Evolutionary conservation across 2,329 filamentous ascomycete species (phyloP), one percentile per base, ranked within the genome.

Genomic region (Dryadomyces sulphureus): DNA sequence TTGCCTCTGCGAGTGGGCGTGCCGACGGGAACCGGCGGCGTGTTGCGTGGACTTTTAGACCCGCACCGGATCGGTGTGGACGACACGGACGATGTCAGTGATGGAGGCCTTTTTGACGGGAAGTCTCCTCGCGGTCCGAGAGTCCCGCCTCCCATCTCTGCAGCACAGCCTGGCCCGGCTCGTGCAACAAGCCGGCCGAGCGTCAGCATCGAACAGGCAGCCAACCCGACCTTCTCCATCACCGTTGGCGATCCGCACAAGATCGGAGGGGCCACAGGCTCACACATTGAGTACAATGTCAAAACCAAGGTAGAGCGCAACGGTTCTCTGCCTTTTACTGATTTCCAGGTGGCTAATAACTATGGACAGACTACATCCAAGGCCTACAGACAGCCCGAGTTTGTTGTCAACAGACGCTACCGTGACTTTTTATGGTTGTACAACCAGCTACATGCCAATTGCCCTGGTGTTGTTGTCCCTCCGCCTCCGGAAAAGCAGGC

Each of bases 391-490:
- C 84, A 90, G 57, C 73, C 85, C 45, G 89, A 94, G 58, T 96
- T 98, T 58, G 81, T 87, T 47, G 92, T 98, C 54, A 94, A 88
- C 57, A 77, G 92, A 55, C 79, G 92, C 58, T 98, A 96, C 63
- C 81, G 89, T 49, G 92, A 98, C 65, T 98, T 98, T 62, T 69
- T 98, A 45, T 98, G 92, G 92, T 78, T 98, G 24, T 98, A 98
- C 63, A 95, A 82, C 55, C 87, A 89, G 25, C 71, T 98, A 50
- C 92, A 96, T 60, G 82, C 80, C 50, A 98, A 94, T 62, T 95
- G 92, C 56, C 92, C 92, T 0, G 92, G 92, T 48, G 81, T 95
- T 34, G 88, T 98, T 25, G 86, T 98, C 12, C 92, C 92, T 0
- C 90, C 92, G 7, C 92, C 92, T 0, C 92, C 92, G 1, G 92